These are phyloP conservation scores for Botrytis galanthina DNA, from an alignment of 2,329 filamentous ascomycete species.

Conservation along the genomic window DNA sequence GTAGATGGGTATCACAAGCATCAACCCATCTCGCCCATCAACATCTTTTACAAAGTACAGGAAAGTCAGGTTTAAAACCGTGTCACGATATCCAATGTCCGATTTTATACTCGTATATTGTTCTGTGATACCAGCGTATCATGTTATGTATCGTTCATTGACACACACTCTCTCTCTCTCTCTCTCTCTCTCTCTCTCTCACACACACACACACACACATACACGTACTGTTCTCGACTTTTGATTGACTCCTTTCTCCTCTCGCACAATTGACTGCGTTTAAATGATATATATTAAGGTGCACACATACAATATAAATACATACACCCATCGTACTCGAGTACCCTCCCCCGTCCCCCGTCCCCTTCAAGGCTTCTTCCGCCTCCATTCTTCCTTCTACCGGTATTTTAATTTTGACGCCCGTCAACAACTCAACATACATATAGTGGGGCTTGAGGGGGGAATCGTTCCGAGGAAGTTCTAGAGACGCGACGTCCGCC, in stretches of 20 bases:
- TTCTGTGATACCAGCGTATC: background rate
- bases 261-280: background rate
- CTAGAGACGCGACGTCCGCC: conserved; percentile 10
- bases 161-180: background rate
- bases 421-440: background rate
- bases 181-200: too few species aligned
- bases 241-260: background rate
- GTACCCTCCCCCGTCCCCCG: background rate
- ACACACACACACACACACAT: background rate
- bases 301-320: background rate
- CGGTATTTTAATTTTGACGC: background rate
- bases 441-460: background rate
- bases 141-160: background rate
- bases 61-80: background rate
- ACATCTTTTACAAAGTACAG: background rate
- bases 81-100: background rate
- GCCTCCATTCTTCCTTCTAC: conserved; percentile 3
- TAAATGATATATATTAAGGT: background rate
- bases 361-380: background rate
- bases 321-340: background rate
- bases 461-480: conserved; percentile 8
- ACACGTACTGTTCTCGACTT: background rate
- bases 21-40: background rate
- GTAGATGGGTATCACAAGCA: background rate
- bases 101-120: background rate